phyloP scores from a whole-genome alignment of 2,329 filamentous ascomycete genomes.

The Claviceps fusiformis region DNA sequence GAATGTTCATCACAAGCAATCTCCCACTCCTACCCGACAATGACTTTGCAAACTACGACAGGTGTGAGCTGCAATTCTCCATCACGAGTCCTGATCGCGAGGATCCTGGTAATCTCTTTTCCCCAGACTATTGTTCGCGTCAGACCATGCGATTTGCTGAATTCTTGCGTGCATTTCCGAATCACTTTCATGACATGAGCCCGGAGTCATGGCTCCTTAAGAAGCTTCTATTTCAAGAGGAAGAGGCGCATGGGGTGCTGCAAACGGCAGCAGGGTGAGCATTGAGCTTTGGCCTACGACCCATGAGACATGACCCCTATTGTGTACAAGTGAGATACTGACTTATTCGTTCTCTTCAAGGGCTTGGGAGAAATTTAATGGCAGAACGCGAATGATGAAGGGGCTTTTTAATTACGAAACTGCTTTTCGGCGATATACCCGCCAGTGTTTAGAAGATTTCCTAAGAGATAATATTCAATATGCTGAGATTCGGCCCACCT shows the following conservation, averaged over 20 bases:
- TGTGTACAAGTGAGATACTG: neutral
- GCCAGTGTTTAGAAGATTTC: conserved; percentile 45
- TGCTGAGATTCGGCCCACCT: conserved; percentile 57
- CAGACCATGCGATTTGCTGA: conserved; percentile 29
- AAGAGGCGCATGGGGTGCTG: conserved; percentile 40
- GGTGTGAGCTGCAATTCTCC: conserved; percentile 50
- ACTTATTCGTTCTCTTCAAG: conserved; percentile 15
- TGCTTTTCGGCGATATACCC: conserved; percentile 49
- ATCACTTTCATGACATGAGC: conserved; percentile 12
- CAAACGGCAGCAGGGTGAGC: conserved; percentile 42
- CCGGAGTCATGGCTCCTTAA: conserved; percentile 40
- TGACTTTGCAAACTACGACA: conserved; percentile 30
- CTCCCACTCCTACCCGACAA: conserved; percentile 28
- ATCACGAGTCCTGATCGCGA: conserved; percentile 27
- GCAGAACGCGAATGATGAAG: conserved; percentile 58
- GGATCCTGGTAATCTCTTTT: conserved; percentile 35
- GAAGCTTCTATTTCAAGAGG: conserved; percentile 49
- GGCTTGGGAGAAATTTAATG: conserved; percentile 51
- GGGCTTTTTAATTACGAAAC: conserved; percentile 54
- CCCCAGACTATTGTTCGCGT: conserved; percentile 29
- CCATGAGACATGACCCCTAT: neutral
- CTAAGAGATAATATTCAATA: conserved; percentile 54
- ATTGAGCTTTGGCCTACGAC: neutral
- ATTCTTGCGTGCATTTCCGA: conserved; percentile 25
- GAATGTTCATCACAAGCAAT: conserved; percentile 56